Base-by-base conservation (phyloP, 805 yeast genomes). In the Myxozyma geophila region DNA sequence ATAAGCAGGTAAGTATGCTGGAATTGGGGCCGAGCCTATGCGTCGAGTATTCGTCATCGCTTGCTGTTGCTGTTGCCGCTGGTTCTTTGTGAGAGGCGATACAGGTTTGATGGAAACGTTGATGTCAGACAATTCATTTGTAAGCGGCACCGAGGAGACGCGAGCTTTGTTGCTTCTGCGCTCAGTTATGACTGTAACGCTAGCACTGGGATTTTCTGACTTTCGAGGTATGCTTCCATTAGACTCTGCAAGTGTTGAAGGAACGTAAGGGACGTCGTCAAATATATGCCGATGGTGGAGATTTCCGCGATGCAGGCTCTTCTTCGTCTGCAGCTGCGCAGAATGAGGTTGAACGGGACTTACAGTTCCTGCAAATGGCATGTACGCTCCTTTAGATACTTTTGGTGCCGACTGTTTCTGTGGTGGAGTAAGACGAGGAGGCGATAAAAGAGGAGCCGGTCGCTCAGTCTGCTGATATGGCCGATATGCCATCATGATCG, bases 281-380 rank as follows among this genome's bases (percentile, higher is more conserved):
- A 63, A 63, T 28, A 63, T 36, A 39, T 63, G 67, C 7, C 59
- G 53, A 33, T 63, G 67, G 35, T 59, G 63, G 17, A 36, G 54
- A 35, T 55, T 63, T 19, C 58, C 63, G 12, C 67, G 7, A 50
- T 63, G 67, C 19, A 54, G 19, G 36, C 59, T 56, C 39, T 33
- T 37, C 44, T 46, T 35, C 6, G 28, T 43, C 17, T 23, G 15
- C 9, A 52, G 17, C 13, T 17, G 19, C 9, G 21, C 19, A 43
- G 47, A 13, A 13, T 13, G 47, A 12, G 17, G 28, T 28, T 28
- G 47, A 43, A 43, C 37, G 15, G 46, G 3, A n/a, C 19, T 21
- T 35, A 19, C 9, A 33, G 43, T 17, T 35, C 13, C 54, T 3
- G 55, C 10, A 17, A 46, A 12, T 7, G 53, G 12, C 13, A 28